Evolutionary conservation across 345 rosid genomes (phyloP).

Genomic region (Melaleuca quinquenervia): DNA sequence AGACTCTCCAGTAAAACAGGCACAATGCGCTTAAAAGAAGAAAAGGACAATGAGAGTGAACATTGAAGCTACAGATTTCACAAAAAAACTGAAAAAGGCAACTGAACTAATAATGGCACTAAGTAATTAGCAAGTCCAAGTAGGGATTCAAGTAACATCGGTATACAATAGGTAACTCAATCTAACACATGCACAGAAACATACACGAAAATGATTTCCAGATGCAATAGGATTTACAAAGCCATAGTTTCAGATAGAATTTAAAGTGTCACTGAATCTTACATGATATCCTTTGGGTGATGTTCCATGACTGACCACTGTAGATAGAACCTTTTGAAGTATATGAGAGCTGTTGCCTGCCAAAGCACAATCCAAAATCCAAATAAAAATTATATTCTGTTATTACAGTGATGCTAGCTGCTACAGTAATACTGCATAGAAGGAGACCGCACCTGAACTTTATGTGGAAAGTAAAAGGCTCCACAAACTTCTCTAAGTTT

Average conservation of each 20-base stretch:
- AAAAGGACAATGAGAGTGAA: background rate
- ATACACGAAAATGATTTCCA: background rate
- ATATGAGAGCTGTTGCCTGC: slow-evolving; percentile 90
- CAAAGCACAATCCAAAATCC: background rate
- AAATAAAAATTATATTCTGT: background rate
- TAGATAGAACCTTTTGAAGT: slow-evolving; percentile 93
- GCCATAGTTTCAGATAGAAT: background rate
- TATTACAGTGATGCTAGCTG: background rate
- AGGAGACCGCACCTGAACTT: slow-evolving; percentile 63
- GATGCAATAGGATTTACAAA: background rate
- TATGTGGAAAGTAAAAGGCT: slow-evolving; percentile 91
- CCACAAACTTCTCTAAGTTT: slow-evolving; percentile 95
- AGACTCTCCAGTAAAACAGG: background rate
- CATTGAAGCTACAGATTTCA: background rate
- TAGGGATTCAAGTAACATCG: background rate
- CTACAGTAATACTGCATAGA: background rate
- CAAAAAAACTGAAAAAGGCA: background rate
- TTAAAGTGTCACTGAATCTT: slow-evolving; percentile 5
- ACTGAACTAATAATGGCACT: background rate
- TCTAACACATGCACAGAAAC: background rate
- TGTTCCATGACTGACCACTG: slow-evolving; percentile 99
- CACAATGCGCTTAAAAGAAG: background rate
- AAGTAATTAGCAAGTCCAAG: background rate
- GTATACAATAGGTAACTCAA: background rate
- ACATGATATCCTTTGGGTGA: slow-evolving; percentile 93